Percentiles rank a stretch among this genome's conserved stretches.
phyloP scores from a whole-genome alignment of 306 rosid species.

The Ochetophila trinervis region DNA sequence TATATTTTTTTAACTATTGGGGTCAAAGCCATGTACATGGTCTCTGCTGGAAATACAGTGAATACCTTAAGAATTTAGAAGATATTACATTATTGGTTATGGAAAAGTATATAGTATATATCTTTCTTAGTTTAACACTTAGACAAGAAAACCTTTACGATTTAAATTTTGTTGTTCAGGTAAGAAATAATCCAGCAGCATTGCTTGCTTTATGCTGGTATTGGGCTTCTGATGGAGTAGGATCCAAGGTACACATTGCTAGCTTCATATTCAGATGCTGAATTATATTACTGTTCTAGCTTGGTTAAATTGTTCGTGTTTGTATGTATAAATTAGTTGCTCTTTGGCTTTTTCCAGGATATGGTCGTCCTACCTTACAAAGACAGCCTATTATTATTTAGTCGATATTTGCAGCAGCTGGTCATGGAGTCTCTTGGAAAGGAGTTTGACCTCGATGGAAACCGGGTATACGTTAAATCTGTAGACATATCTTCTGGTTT shows the following conservation, averaged over 20 bases:
- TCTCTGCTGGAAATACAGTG: too few relatives aligned
- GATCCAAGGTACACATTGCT: constrained; percentile 70
- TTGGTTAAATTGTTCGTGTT: constrained; percentile 3
- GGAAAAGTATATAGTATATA: too few relatives aligned
- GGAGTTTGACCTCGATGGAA: constrained; percentile 96
- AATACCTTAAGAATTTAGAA: too few relatives aligned
- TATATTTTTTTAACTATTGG: too few relatives aligned
- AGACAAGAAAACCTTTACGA: neutral
- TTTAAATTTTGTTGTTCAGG: constrained; percentile 34
- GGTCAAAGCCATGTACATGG: too few relatives aligned
- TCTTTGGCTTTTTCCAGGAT: constrained; percentile 50
- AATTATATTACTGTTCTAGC: constrained; percentile 13
- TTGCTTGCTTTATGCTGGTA: constrained; percentile 92
- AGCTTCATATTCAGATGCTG: constrained; percentile 2
- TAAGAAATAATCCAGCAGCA: constrained; percentile 87
- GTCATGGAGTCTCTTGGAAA: constrained; percentile 99
- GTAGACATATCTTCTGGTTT: neutral
- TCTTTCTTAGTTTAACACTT: neutral
- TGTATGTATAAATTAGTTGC: neutral
- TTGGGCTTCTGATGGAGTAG: constrained; percentile 96
- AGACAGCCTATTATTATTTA: constrained; percentile 84
- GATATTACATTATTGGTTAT: too few relatives aligned
- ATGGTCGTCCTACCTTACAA: constrained; percentile 99
- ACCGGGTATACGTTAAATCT: constrained; percentile 60
- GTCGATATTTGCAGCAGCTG: constrained; percentile 95